Evolutionary conservation across 495 filamentous ascomycete genomes (phyloP).

Genomic region (Daldinia caldariorum): DNA sequence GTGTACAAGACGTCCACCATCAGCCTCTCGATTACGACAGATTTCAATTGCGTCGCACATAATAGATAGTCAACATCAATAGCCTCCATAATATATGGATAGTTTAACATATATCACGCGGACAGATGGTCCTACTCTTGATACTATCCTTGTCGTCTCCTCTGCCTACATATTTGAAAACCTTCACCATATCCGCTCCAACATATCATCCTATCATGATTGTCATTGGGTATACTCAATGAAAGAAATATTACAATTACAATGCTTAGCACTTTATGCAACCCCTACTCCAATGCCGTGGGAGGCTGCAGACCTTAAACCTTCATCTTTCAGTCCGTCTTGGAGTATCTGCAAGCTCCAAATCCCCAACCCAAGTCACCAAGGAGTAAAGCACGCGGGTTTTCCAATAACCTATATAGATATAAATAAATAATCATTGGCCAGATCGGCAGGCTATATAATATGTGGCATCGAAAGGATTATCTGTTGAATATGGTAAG

Average conservation of each 20-base stretch:
- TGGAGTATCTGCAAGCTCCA: background rate
- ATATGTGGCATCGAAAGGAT: background rate
- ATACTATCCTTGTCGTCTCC: background rate
- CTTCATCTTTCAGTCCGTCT: background rate
- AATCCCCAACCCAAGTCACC: background rate
- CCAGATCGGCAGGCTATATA: background rate
- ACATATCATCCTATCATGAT: background rate
- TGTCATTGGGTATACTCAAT: background rate
- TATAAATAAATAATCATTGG: background rate
- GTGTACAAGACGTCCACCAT: background rate
- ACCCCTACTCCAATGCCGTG: background rate
- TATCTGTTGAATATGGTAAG: conserved; percentile 1
- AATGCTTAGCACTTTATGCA: background rate
- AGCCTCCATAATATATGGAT: no score
- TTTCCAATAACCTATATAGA: background rate
- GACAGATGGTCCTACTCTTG: background rate
- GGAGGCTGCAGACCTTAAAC: background rate
- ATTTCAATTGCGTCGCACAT: background rate
- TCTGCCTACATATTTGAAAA: background rate
- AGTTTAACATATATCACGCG: background rate
- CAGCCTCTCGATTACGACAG: background rate
- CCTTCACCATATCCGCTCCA: background rate
- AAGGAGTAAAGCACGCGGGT: background rate
- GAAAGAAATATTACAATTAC: background rate
- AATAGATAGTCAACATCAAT: no score